These are phyloP conservation scores for Trichomonascaceae sp. DNA, from an alignment of 1,139 yeast genomes.

Conservation along the genomic window DNA sequence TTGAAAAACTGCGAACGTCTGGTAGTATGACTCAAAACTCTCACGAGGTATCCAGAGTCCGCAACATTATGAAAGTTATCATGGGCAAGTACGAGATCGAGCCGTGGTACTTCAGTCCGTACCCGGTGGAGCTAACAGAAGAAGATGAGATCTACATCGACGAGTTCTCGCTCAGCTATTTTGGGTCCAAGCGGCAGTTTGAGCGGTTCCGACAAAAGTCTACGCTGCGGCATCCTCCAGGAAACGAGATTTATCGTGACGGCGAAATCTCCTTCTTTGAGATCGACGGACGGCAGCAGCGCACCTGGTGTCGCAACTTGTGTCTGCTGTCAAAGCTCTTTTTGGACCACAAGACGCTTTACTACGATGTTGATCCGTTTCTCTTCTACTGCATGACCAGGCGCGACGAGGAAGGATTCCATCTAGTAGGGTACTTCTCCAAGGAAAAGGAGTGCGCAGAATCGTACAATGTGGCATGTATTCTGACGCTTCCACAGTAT, in stretches of 20 bases:
- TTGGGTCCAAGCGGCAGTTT: constrained; percentile 81
- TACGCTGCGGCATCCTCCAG: constrained; percentile 85
- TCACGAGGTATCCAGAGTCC: constrained; percentile 80
- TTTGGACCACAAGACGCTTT: constrained; percentile 86
- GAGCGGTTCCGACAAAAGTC: constrained; percentile 82
- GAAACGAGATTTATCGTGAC: constrained; percentile 92
- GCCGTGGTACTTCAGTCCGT: constrained; percentile 98
- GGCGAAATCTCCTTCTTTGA: constrained; percentile 77
- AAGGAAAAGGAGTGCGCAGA: constrained; percentile 95
- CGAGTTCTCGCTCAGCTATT: constrained; percentile 80
- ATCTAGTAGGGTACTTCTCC: constrained; percentile 89
- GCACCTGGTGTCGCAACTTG: constrained; percentile 93
- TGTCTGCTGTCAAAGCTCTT: constrained; percentile 81
- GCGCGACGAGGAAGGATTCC: constrained; percentile 81
- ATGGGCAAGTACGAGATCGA: constrained; percentile 89
- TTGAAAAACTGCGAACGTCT: constrained; percentile 77
- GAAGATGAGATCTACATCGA: constrained; percentile 82
- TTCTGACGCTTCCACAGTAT: constrained; percentile 86
- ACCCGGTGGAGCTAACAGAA: constrained; percentile 88
- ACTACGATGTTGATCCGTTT: constrained; percentile 96
- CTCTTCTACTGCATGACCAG: constrained; percentile 90
- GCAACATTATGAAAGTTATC: constrained; percentile 64
- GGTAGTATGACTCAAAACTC: constrained; percentile 93
- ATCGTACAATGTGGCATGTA: constrained; percentile 95
- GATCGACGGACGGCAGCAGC: constrained; percentile 88